Percentiles rank a stretch among this genome's conserved stretches.
Evolutionary conservation across 2,329 filamentous ascomycete species (phyloP).

Genomic region (Metarhizium guizhouense): DNA sequence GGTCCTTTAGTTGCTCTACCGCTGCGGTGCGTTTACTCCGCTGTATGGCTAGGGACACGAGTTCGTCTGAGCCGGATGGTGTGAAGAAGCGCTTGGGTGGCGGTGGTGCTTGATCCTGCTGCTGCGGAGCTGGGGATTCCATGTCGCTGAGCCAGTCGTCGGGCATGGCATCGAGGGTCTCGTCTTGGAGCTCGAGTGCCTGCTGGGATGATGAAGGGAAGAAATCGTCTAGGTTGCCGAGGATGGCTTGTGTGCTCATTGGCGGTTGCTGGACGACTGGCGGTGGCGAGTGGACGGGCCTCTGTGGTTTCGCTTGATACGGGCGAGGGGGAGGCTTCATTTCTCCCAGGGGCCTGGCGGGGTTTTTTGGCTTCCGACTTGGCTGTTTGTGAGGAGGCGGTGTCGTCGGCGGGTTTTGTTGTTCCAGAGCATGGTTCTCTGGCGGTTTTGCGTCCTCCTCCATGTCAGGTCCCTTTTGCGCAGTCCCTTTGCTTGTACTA

Average conservation of each 20-base stretch:
- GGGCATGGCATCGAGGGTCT: constrained; percentile 5
- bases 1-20: constrained; percentile 18
- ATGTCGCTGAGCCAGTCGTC: not conserved
- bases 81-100: constrained; percentile 26
- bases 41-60: constrained; percentile 23
- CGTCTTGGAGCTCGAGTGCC: constrained; percentile 40
- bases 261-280: constrained; percentile 17
- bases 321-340: not conserved
- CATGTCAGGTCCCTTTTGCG: not conserved
- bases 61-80: constrained; percentile 25
- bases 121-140: constrained; percentile 7
- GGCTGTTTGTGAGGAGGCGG: no score
- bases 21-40: constrained; percentile 26
- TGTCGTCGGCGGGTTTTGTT: not conserved
- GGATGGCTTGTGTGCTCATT: constrained; percentile 43
- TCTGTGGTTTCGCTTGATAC: not conserved
- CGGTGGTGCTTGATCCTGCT: constrained; percentile 2
- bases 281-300: constrained; percentile 3
- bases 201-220: constrained; percentile 50
- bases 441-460: not conserved
- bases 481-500: constrained; percentile 10
- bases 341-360: not conserved
- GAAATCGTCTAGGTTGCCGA: constrained; percentile 43
- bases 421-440: not conserved
- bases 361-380: not conserved